Percentiles rank a stretch among this genome's conserved stretches.
Evolutionary conservation across 306 rosid species (phyloP).

Genomic region (Psophocarpus tetragonolobus): DNA sequence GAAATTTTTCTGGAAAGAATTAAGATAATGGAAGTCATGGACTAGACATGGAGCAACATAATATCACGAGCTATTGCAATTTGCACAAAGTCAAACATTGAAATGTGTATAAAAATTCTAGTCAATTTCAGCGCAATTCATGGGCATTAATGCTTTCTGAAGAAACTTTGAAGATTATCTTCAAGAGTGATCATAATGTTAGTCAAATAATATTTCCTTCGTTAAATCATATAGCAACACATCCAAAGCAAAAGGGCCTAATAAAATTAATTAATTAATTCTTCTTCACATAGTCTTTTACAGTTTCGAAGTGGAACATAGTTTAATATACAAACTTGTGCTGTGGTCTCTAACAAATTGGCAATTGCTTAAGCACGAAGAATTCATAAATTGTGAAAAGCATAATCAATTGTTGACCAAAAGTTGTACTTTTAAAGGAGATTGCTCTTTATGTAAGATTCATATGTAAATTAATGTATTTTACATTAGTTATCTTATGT

Average conservation of each 20-base stretch:
- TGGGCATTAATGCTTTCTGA: conserved; percentile 2
- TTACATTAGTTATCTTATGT: no score
- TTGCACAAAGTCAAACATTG: conserved; percentile 1
- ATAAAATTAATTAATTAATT: neutral
- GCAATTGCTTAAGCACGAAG: conserved; percentile 21
- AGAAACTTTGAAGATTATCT: neutral
- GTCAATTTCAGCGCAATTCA: neutral
- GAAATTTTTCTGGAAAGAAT: neutral
- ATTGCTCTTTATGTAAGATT: neutral
- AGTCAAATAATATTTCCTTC: neutral
- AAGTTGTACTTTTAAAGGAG: neutral
- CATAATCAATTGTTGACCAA: neutral
- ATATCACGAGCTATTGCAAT: neutral
- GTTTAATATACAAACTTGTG: neutral
- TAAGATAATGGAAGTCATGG: conserved; percentile 15
- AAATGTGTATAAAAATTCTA: neutral
- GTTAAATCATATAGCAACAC: neutral
- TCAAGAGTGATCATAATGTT: neutral
- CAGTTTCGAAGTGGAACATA: neutral
- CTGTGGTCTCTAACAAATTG: neutral
- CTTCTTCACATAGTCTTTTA: neutral
- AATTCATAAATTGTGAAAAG: conserved; percentile 9
- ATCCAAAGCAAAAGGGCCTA: neutral
- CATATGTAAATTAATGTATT: neutral
- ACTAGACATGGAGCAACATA: neutral